Base-by-base conservation (phyloP, 2,329 filamentous ascomycete genomes). In the Penicillium frequentans region DNA sequence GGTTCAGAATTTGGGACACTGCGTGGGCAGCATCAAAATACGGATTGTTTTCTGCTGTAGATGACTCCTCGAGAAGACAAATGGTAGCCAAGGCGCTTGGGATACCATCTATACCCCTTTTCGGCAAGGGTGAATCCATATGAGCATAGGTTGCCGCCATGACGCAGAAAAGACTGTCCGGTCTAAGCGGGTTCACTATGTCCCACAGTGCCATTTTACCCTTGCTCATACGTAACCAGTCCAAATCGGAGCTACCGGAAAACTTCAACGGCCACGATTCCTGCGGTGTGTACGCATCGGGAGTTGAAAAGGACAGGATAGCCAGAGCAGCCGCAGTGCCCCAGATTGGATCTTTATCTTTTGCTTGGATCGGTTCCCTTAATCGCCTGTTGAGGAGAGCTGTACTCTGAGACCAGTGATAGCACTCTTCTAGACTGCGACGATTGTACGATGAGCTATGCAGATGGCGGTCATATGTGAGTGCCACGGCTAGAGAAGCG, bases 201-300 rank as follows among this genome's bases (percentile, higher is more conserved):
- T 50, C 0, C 33, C 37, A 43, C n/a, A 50, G 16, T 19, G 77
- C 75, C 52, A 75, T 78, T 69, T 88, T 87, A 0, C 83, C 82
- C 13, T 82, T 77, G 56, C 76, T 79, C 67, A 88, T 78, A 49
- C 75, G 81, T 2, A 88, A 66, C 86, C 85, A 89, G 63, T 83
- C 77, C 1, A 88, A 73, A 59, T 86, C 82, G 1, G 71, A 64
- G 0, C 73, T 57, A 0, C 72, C 72, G 0, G 74, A 67, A 2
- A 71, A 60, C 37, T 76, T 80, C 1, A 88, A 70, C 0, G 86
- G 86, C 85, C 85, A 89, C 2, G 81, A 75, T 54, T 82, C 68
- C 49, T 79, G 69, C 0, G 82, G 73, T 0, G 72, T 68, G 47
- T 49, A 51, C 2, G 73, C 73, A 45, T 81, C 76, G 0, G 76